Base-by-base conservation (phyloP, 352 stramenopile genomes). In the Blastocystis sp. region DNA sequence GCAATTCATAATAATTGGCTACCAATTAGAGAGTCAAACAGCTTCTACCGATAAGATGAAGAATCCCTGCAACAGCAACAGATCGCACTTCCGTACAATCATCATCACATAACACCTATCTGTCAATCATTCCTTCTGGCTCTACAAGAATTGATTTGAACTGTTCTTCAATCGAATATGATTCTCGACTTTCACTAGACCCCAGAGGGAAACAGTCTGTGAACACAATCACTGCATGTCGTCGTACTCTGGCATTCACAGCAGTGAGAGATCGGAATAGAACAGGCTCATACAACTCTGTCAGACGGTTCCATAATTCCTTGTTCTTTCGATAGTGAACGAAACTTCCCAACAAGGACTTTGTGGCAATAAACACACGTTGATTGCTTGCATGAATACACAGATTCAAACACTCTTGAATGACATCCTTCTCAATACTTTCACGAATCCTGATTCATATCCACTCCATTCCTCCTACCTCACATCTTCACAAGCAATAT, bases 311-410 rank as follows among this genome's bases (percentile, higher is more conserved):
- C 67, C 67, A 80, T 14, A 80, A 37, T 29, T 63, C 67, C n/a
- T 80, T 80, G 42, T 80, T 42, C 67, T 80, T 80, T n/a, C 67
- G 67, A 49, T 43, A 80, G 42, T 80, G 67, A 21, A 80, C 67
- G 49, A 80, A 80, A 43, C 19, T 43, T 27, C 67, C 67, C 0
- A 80, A 5, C 1, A 80, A 21, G 21, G 43, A 19, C 67, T 80
- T 80, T 27, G 51, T 42, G 6, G 43, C 39, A 14, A 54, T 29
- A 39, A 80, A 80, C 19, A 61, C 46, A 5, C 51, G 35, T 0
- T 42, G 43, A 32, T 49, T 37, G 42, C 32, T 58, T 1, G 67
- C 67, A 37, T 80, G 67, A 21, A 80, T 52, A 21, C 39, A n/a
- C 5, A 63, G 32, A 52, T 80, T 80, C 42, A 80, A 12, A 37